Evolutionary conservation across 192 early-diverging fungal species (phyloP).

Genomic region (Gamsiella multidivaricata): DNA sequence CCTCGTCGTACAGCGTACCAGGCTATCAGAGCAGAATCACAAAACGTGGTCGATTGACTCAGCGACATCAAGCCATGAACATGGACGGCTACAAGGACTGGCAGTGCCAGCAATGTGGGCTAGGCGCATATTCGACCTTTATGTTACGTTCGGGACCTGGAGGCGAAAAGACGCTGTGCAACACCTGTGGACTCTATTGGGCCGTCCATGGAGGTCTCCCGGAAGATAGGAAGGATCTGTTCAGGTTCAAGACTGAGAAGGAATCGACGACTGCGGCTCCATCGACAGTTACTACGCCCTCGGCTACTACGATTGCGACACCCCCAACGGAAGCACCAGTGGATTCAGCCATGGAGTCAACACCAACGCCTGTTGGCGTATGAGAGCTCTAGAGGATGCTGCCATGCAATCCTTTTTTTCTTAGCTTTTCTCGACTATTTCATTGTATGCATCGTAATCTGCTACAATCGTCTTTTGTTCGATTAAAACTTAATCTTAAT

Average conservation of each 20-base stretch:
- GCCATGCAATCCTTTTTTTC: too few relatives aligned
- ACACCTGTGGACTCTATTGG: slow-evolving; percentile 53
- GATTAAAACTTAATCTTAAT: too few relatives aligned
- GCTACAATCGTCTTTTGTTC: too few relatives aligned
- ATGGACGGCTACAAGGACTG: slow-evolving; percentile 37
- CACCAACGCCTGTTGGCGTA: too few relatives aligned
- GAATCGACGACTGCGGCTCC: background rate
- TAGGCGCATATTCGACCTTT: slow-evolving; percentile 47
- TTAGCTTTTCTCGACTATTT: too few relatives aligned
- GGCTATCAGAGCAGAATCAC: slow-evolving; percentile 19
- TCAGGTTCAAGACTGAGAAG: slow-evolving; percentile 9
- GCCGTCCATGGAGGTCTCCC: slow-evolving; percentile 45
- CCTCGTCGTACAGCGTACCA: background rate
- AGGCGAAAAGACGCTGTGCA: slow-evolving; percentile 57
- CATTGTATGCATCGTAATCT: too few relatives aligned
- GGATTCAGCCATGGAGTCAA: background rate
- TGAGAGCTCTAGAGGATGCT: too few relatives aligned
- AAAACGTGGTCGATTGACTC: slow-evolving; percentile 5
- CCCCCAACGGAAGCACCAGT: slow-evolving; percentile 3
- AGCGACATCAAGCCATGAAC: slow-evolving; percentile 16
- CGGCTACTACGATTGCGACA: background rate
- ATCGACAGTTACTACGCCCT: too few relatives aligned
- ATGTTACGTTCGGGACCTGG: slow-evolving; percentile 53
- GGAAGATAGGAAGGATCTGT: slow-evolving; percentile 45
- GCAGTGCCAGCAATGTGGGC: slow-evolving; percentile 54